Base-by-base conservation (phyloP, 225 moss, liverwort and hornwort genomes). In the Climacium dendroides region DNA sequence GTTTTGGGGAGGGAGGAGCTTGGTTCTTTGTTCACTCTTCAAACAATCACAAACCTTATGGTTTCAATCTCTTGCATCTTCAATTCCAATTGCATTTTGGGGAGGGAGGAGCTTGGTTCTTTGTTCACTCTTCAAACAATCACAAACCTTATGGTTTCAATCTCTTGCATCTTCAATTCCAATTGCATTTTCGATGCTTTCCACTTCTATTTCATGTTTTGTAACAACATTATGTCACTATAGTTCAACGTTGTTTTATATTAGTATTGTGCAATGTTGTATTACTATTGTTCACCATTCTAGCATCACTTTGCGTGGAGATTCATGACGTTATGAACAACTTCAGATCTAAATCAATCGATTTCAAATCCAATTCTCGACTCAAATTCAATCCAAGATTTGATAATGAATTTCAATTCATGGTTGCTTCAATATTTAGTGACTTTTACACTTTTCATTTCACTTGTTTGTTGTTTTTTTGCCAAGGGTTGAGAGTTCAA, bases 51-150 rank as follows among this genome's bases (percentile, higher is more conserved):
- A 0, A 29, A 47, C 17, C 5, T 18, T 47, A 7, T 11, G 0
- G 19, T 47, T 48, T 30, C 30, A 73, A 47, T 11, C 7, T 47
- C 47, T 0, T 73, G 1, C 2, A 0, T 30, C 11, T 47, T 29
- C 2, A 30, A 3, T 19, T 73, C 5, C 1, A 1, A n/a, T 72
- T 72, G 29, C 0, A 0, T 47, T 47, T 30, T 18, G 7, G 8
- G 6, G 2, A 22, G 37, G 15, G 17, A 39, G 25, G 48, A 1
- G 6, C 11, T 48, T 73, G 30, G 23, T 73, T 73, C 1, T 47
- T 1, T 29, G 0, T 18, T 47, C 11, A 18, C 1, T 73, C 1
- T 47, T 6, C 0, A 6, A 73, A 6, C 4, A 10, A 17, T 72
- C 29, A 29, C 0, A 0, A 29, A 47, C 17, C 5, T 18, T 47